Percentiles rank a stretch among this genome's conserved stretches.
phyloP scores from a whole-genome alignment of 148 eudicot genomes.

The Pouteria glomerata region DNA sequence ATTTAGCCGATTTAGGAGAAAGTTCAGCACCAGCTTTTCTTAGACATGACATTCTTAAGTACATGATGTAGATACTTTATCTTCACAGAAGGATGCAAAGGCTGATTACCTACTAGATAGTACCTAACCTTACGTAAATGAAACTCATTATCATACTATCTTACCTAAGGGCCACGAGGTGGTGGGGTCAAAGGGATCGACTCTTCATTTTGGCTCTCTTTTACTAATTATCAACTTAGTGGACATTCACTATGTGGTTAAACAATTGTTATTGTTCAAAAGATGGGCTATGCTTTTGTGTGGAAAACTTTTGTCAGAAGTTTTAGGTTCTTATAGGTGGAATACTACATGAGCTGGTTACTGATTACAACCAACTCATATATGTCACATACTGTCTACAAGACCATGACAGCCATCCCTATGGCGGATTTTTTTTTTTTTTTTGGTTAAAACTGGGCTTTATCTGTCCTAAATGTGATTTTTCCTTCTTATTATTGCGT shows the following conservation, averaged over 20 bases:
- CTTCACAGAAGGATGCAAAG: too few relatives aligned
- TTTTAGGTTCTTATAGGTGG: too few relatives aligned
- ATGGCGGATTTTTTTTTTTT: too few relatives aligned
- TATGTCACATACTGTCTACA: background rate
- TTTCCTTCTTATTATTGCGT: background rate
- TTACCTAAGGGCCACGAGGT: background rate
- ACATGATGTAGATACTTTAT: background rate
- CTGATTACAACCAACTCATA: background rate
- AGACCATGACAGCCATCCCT: background rate
- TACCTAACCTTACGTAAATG: background rate
- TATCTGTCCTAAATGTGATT: background rate
- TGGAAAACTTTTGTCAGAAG: too few relatives aligned
- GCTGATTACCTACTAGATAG: background rate
- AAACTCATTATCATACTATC: background rate
- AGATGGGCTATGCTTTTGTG: background rate
- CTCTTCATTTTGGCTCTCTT: background rate
- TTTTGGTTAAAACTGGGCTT: background rate
- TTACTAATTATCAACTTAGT: background rate
- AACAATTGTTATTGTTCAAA: background rate
- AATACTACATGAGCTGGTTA: too few relatives aligned
- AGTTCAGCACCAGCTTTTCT: background rate
- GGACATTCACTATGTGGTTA: background rate
- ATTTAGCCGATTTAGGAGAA: background rate
- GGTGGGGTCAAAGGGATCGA: background rate
- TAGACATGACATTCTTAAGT: background rate